Evolutionary conservation across 2,329 filamentous ascomycete genomes (phyloP).

Genomic region (Fusarium redolens): DNA sequence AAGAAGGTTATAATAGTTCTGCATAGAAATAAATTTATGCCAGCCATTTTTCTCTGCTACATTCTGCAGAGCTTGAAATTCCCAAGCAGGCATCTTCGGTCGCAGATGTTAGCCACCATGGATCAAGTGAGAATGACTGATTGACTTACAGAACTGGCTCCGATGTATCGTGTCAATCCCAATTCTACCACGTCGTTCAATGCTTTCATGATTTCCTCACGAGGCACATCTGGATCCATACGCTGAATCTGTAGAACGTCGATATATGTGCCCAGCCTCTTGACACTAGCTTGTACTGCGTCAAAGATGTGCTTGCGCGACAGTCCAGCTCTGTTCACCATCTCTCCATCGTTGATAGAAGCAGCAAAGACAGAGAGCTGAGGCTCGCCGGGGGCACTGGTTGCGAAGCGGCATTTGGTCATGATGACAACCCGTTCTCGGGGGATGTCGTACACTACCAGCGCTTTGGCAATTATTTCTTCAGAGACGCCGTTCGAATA

Average conservation of each 20-base stretch:
- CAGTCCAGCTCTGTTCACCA: not conserved
- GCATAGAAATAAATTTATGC: constrained; percentile 69
- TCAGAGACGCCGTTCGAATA: not conserved
- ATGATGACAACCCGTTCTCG: not conserved
- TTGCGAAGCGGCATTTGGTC: not conserved
- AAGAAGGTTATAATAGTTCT: constrained; percentile 64
- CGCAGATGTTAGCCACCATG: constrained; percentile 52
- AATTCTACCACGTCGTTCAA: not conserved
- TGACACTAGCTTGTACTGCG: not conserved
- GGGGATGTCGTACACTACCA: not conserved
- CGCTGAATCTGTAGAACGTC: not conserved
- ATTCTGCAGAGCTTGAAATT: constrained; percentile 58
- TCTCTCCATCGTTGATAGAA: not conserved
- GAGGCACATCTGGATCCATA: not conserved
- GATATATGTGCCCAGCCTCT: not conserved
- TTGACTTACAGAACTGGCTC: not conserved
- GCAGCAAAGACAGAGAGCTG: not conserved
- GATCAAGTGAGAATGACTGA: not conserved
- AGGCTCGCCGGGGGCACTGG: not conserved
- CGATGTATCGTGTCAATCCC: not conserved
- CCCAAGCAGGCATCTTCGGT: not conserved
- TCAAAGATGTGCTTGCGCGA: not conserved
- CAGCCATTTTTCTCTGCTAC: constrained; percentile 64
- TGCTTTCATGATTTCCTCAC: not conserved
- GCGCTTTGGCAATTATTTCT: not conserved